Evolutionary conservation across 306 rosid genomes (phyloP).

Genomic region (Ormosia emarginata): DNA sequence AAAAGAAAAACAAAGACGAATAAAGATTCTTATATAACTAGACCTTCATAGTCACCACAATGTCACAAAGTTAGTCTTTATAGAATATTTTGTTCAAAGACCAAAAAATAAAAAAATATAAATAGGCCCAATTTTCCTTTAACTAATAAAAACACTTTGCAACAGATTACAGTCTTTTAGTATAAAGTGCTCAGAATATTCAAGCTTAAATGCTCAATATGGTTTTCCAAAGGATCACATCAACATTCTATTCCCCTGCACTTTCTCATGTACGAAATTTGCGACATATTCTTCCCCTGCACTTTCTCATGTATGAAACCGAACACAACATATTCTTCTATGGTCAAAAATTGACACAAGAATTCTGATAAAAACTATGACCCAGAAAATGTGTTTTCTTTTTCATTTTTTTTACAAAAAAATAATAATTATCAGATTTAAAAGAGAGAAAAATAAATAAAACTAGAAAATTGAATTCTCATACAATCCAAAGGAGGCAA

Average conservation of each 20-base stretch:
- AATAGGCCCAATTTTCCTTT: neutral
- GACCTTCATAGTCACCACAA: neutral
- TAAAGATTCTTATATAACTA: neutral
- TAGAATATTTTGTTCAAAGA: too few species aligned
- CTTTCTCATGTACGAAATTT: neutral
- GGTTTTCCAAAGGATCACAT: neutral
- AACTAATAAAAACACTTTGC: neutral
- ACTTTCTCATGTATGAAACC: neutral
- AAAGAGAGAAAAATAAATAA: neutral
- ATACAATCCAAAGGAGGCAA: constrained; percentile 57
- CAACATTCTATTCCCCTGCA: neutral
- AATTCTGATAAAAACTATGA: neutral
- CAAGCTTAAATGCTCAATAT: neutral
- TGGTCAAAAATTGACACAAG: neutral
- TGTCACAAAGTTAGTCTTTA: too few species aligned
- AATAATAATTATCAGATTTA: neutral
- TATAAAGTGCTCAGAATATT: neutral
- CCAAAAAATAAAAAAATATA: too few species aligned
- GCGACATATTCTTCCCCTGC: neutral
- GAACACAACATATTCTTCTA: neutral
- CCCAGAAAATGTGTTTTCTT: neutral
- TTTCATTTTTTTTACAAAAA: neutral
- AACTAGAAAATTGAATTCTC: neutral
- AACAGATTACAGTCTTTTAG: neutral
- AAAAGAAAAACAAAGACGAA: neutral